Evolutionary conservation across 768 basidiomycete species (phyloP).

Genomic region (Suillus subalutaceus): DNA sequence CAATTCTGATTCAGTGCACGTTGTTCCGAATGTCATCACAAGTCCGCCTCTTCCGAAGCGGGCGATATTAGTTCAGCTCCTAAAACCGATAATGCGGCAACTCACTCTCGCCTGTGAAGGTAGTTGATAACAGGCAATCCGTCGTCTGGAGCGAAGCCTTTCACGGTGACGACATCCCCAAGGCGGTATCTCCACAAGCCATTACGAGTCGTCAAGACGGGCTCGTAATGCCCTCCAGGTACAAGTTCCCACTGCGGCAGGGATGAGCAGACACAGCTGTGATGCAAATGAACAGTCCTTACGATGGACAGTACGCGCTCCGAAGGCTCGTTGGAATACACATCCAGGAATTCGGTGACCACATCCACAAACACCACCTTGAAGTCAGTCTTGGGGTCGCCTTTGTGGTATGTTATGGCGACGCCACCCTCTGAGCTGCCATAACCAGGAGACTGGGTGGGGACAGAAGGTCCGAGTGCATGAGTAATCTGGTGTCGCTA

Average conservation of each 20-base stretch:
- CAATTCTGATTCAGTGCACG: constrained; percentile 23
- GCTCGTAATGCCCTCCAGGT: constrained; percentile 10
- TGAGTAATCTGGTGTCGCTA: not conserved
- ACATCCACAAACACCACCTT: constrained; percentile 12
- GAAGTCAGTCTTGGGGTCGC: not conserved
- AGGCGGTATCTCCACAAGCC: constrained; percentile 17
- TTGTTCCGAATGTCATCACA: not conserved
- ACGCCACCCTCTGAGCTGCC: constrained; percentile 8
- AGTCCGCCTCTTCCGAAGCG: not conserved
- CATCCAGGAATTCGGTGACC: constrained; percentile 12
- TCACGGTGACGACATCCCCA: constrained; percentile 13
- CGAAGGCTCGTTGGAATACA: not conserved
- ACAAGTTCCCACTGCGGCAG: constrained; percentile 9
- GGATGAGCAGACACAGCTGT: not conserved
- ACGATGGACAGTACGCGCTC: not conserved
- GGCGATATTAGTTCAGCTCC: not conserved
- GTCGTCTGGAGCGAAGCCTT: constrained; percentile 15
- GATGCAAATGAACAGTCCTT: not conserved
- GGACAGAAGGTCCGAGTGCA: constrained; percentile 13
- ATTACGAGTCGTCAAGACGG: constrained; percentile 14
- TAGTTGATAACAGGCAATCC: constrained; percentile 12
- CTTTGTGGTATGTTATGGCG: constrained; percentile 4
- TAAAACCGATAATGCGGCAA: not conserved
- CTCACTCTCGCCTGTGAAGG: constrained; percentile 16
- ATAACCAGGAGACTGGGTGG: constrained; percentile 6